phyloP scores from a whole-genome alignment of 441 rosid genomes.

The Populus hybrid region DNA sequence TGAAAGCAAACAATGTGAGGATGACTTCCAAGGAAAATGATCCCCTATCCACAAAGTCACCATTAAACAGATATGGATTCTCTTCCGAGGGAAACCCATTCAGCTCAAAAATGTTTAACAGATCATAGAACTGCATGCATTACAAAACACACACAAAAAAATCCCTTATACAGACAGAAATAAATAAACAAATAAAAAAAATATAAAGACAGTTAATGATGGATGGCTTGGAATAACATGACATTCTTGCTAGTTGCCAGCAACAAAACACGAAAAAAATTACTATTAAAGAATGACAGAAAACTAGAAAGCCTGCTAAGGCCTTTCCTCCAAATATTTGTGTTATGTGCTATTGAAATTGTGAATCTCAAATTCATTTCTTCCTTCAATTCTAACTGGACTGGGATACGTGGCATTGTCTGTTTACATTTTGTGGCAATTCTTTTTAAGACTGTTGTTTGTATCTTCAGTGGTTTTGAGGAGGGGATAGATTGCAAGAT shows the following conservation, averaged over 20 bases:
- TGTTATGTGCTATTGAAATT: neutral
- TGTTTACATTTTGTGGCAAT: neutral
- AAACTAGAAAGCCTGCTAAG: neutral
- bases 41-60: constrained; percentile 98
- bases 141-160: constrained; percentile 6
- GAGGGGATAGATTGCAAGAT: neutral
- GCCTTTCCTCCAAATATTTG: neutral
- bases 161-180: neutral
- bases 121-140: constrained; percentile 89
- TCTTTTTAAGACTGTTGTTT: neutral
- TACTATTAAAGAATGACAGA: neutral
- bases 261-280: neutral
- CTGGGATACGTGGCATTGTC: neutral
- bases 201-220: constrained; percentile 11
- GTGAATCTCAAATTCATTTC: neutral
- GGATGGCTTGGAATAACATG: constrained; percentile 11
- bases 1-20: constrained; percentile 90
- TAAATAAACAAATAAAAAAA: constrained; percentile 1
- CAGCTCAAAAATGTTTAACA: constrained; percentile 87
- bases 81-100: constrained; percentile 97
- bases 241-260: neutral
- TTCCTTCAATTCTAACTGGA: neutral
- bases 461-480: neutral
- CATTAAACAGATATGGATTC: constrained; percentile 94
- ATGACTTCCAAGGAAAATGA: constrained; percentile 95